Percentiles rank a stretch among this genome's conserved stretches.
These are phyloP conservation scores for Binderoboletus segoi DNA, from an alignment of 1,284 basidiomycete species.

Conservation along the genomic window DNA sequence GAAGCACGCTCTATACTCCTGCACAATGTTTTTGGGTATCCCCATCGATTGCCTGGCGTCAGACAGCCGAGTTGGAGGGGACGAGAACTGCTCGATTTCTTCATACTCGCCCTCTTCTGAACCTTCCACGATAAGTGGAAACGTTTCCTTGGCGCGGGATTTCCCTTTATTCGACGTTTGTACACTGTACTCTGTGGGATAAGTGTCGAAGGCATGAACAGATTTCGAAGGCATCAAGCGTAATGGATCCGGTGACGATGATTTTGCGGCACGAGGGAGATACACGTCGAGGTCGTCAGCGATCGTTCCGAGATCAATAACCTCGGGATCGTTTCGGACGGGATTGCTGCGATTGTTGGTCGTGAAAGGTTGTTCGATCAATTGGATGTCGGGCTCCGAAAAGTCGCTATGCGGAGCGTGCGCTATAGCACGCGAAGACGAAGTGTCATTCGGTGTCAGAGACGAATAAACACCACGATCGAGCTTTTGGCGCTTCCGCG, in stretches of 20 bases:
- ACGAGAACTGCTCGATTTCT: conserved; percentile 23
- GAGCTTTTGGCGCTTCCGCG: conserved; percentile 28
- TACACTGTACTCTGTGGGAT: conserved; percentile 12
- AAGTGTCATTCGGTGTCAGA: background rate
- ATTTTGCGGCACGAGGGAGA: conserved; percentile 11
- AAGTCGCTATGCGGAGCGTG: background rate
- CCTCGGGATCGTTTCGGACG: conserved; percentile 19
- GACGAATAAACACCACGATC: conserved; percentile 6
- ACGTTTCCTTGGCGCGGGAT: conserved; percentile 12
- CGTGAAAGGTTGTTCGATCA: conserved; percentile 3
- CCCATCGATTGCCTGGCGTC: background rate
- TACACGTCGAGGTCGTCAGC: conserved; percentile 29
- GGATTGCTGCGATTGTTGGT: background rate
- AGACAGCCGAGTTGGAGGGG: background rate
- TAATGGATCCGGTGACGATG: conserved; percentile 33
- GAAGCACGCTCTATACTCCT: conserved; percentile 1
- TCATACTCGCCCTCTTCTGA: conserved; percentile 28
- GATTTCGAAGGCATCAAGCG: background rate
- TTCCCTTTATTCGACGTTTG: conserved; percentile 28
- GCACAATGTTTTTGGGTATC: conserved; percentile 29
- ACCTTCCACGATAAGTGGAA: conserved; percentile 6
- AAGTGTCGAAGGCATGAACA: conserved; percentile 27
- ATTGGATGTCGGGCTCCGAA: conserved; percentile 30
- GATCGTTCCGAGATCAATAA: conserved; percentile 18
- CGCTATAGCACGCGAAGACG: conserved; percentile 5